These are phyloP conservation scores for Gloeostereum incarnatum DNA, from an alignment of 768 basidiomycete genomes.

Conservation along the genomic window DNA sequence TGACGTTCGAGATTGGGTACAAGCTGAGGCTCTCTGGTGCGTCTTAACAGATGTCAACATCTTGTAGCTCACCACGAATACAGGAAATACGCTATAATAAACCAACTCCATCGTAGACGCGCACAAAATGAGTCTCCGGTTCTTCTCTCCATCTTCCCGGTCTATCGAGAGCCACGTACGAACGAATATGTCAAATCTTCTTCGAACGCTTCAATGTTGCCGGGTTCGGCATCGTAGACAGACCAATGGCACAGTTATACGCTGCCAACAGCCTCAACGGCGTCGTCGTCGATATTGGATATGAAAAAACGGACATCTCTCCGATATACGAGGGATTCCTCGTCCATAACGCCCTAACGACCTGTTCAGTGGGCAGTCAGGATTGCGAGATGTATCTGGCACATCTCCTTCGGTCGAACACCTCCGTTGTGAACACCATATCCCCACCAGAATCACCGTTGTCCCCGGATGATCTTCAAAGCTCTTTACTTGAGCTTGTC, in stretches of 20 bases:
- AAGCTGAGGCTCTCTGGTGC: constrained; percentile 86
- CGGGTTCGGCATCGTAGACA: constrained; percentile 71
- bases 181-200: constrained; percentile 73
- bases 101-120: constrained; percentile 63
- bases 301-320: constrained; percentile 66
- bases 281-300: constrained; percentile 75
- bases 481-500: constrained; percentile 54
- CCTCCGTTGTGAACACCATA: constrained; percentile 47
- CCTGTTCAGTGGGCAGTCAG: constrained; percentile 54
- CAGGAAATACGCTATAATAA: constrained; percentile 85
- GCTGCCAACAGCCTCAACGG: constrained; percentile 64
- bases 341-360: constrained; percentile 40
- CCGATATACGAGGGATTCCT: constrained; percentile 71
- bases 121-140: constrained; percentile 85
- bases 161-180: constrained; percentile 57
- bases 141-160: constrained; percentile 61
- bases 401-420: constrained; percentile 60
- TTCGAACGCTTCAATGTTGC: constrained; percentile 92
- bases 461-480: constrained; percentile 35
- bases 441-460: constrained; percentile 42
- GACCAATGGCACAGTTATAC: constrained; percentile 79
- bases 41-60: constrained; percentile 13
- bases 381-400: constrained; percentile 76
- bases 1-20: constrained; percentile 67
- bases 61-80: background rate